phyloP scores from a whole-genome alignment of 768 basidiomycete species.

The Hypholoma fasciculare region DNA sequence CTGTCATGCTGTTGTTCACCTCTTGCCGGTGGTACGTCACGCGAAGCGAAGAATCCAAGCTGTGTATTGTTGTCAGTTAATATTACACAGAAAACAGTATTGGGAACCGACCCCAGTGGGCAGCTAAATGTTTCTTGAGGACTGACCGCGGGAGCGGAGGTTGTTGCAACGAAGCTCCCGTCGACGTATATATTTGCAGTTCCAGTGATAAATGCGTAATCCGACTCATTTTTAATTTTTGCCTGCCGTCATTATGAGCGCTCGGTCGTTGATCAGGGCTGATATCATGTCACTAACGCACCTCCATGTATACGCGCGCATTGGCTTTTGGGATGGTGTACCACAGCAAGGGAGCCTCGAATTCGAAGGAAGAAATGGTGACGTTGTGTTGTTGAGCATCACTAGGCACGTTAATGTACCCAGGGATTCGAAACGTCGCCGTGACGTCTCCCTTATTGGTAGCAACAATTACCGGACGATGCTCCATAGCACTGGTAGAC shows the following conservation, averaged over 20 bases:
- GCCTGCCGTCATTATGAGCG: slow-evolving; percentile 24
- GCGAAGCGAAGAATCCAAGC: slow-evolving; percentile 39
- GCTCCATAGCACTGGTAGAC: not conserved
- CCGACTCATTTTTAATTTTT: slow-evolving; percentile 48
- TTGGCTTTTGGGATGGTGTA: slow-evolving; percentile 31
- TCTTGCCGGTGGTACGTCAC: slow-evolving; percentile 36
- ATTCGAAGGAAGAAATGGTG: slow-evolving; percentile 27
- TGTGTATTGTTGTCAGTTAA: slow-evolving; percentile 33
- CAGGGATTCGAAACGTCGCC: slow-evolving; percentile 31
- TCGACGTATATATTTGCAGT: slow-evolving; percentile 49
- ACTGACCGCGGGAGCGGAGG: slow-evolving; percentile 33
- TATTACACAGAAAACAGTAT: slow-evolving; percentile 22
- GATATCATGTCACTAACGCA: slow-evolving; percentile 4
- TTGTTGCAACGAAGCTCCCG: slow-evolving; percentile 47
- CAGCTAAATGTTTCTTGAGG: slow-evolving; percentile 40
- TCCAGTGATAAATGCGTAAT: slow-evolving; percentile 47
- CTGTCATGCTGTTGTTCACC: slow-evolving; percentile 31
- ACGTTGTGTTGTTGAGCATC: slow-evolving; percentile 28
- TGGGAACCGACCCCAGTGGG: slow-evolving; percentile 33
- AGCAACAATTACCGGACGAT: not conserved
- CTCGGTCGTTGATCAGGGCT: not conserved
- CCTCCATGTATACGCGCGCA: slow-evolving; percentile 27
- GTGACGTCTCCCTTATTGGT: slow-evolving; percentile 25
- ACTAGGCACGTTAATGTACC: slow-evolving; percentile 29
- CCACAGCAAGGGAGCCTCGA: slow-evolving; percentile 34